Percentiles rank a stretch among this genome's conserved stretches.
These are phyloP conservation scores for Periconia sp. DNA, from an alignment of 2,329 filamentous ascomycete genomes.

Conservation along the genomic window DNA sequence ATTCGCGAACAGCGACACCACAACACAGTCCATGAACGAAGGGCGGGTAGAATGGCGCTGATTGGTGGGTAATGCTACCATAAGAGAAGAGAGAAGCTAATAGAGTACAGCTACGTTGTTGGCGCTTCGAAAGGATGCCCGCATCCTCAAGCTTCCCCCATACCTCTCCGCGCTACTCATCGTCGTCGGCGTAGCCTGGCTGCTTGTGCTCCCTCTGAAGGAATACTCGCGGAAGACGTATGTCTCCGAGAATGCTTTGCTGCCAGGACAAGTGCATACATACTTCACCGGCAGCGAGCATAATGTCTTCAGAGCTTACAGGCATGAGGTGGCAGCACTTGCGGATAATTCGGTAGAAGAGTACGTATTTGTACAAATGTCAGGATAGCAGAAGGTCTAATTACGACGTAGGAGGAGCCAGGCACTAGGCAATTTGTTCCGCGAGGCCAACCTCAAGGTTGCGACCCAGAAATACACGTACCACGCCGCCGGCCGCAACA, in stretches of 20 bases:
- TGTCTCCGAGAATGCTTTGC: slow-evolving; percentile 94
- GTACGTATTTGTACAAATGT: slow-evolving; percentile 28
- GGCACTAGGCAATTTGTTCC: slow-evolving; percentile 76
- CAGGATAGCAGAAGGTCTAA: slow-evolving; percentile 20
- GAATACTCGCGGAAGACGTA: slow-evolving; percentile 92
- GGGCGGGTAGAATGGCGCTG: slow-evolving; percentile 38
- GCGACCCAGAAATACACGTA: slow-evolving; percentile 90
- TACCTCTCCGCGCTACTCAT: slow-evolving; percentile 88
- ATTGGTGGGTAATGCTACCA: slow-evolving; percentile 40
- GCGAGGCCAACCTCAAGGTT: slow-evolving; percentile 81
- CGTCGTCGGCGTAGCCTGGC: slow-evolving; percentile 83
- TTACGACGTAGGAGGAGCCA: slow-evolving; percentile 62
- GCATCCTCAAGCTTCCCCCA: slow-evolving; percentile 81
- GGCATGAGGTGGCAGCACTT: slow-evolving; percentile 77
- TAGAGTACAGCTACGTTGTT: slow-evolving; percentile 60
- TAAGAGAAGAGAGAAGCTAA: no score
- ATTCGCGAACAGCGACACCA: slow-evolving; percentile 9
- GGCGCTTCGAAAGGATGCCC: slow-evolving; percentile 78
- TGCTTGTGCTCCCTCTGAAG: slow-evolving; percentile 86
- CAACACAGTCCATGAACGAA: slow-evolving; percentile 7
- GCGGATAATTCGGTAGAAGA: slow-evolving; percentile 49
- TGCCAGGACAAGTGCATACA: slow-evolving; percentile 95
- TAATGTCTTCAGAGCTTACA: slow-evolving; percentile 89
- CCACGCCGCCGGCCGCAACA: slow-evolving; percentile 73
- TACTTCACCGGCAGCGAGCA: slow-evolving; percentile 98